Base-by-base conservation (phyloP, 2,329 filamentous ascomycete species). In the Fusarium drepaniforme region DNA sequence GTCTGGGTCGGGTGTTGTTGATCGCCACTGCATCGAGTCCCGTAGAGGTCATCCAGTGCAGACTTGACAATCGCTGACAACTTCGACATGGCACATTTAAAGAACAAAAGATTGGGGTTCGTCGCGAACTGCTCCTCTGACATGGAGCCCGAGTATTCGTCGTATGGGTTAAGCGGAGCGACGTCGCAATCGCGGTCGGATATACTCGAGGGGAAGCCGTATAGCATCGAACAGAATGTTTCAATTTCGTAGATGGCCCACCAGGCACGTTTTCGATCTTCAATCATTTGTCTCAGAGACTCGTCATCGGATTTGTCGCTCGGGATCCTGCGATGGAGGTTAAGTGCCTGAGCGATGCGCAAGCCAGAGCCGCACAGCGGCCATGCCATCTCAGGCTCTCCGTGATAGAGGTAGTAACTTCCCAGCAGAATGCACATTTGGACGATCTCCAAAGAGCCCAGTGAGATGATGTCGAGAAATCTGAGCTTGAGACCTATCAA, bases 211-310 rank as follows among this genome's bases (percentile, higher is more conserved):
- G 83, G 83, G 49, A 82, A 84, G 2, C 84, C 83, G 42, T 84
- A 85, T 0, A 82, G 76, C 78, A 85, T 84, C 0, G 83, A 84
- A 64, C 82, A 84, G 25, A 84, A 83, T 0, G 82, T 83, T 42
- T 85, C 84, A 2, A 84, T 81, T 59, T 84, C 84, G 42, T 84
- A 83, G 0, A 85, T 80, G 1, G 84, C 83, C 82, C 83, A 85
- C 84, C 83, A 85, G 12, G 82, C 82, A 0, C 83, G 79, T 21
- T 84, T 84, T 15, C 79, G 64, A 1, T 78, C 76, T 53, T 83
- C 81, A 15, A 72, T 71, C 1, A 35, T 44, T 7, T 66, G 53
- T 5, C 42, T 46, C 8, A 25, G 37, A n/a, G 57, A 3, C 38
- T 33, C 0, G 13, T 21, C 33, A 16, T 4, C 9, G 15, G 21